These are phyloP conservation scores for Fusarium neocosmosporiellum DNA, from an alignment of 2,329 filamentous ascomycete species.

Conservation along the genomic window DNA sequence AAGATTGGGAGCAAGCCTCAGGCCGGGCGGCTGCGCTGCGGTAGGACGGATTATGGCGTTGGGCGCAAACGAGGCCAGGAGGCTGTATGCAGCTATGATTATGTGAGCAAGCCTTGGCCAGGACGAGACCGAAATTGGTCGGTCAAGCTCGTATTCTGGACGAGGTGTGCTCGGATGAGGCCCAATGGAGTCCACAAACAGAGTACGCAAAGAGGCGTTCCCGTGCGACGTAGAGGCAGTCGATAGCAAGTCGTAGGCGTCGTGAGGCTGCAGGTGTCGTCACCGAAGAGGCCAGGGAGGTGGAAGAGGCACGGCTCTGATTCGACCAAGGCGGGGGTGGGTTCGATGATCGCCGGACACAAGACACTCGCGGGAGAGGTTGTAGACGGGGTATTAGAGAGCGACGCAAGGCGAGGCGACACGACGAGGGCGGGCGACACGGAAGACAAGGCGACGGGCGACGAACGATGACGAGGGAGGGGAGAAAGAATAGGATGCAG, in stretches of 20 bases:
- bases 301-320: slow-evolving; percentile 28
- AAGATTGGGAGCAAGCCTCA: slow-evolving; percentile 15
- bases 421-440: slow-evolving; percentile 19
- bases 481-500: slow-evolving; percentile 37
- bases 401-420: slow-evolving; percentile 23
- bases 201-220: slow-evolving; percentile 41
- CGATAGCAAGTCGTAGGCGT: slow-evolving; percentile 34
- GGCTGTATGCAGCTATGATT: slow-evolving; percentile 39
- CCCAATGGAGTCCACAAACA: slow-evolving; percentile 41
- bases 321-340: slow-evolving; percentile 26
- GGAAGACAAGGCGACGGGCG: slow-evolving; percentile 15
- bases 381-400: slow-evolving; percentile 12
- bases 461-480: slow-evolving; percentile 17
- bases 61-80: slow-evolving; percentile 35
- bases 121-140: slow-evolving; percentile 40
- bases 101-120: slow-evolving; percentile 39
- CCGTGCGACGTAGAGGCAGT: slow-evolving; percentile 38
- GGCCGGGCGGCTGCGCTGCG: slow-evolving; percentile 25
- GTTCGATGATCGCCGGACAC: slow-evolving; percentile 28
- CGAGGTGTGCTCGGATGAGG: slow-evolving; percentile 28
- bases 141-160: slow-evolving; percentile 49
- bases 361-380: slow-evolving; percentile 11
- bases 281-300: slow-evolving; percentile 26
- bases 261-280: slow-evolving; percentile 37
- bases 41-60: slow-evolving; percentile 34